Conservation (phyloP, 1,284 basidiomycete genomes). For the Dichomitus squalens region DNA sequence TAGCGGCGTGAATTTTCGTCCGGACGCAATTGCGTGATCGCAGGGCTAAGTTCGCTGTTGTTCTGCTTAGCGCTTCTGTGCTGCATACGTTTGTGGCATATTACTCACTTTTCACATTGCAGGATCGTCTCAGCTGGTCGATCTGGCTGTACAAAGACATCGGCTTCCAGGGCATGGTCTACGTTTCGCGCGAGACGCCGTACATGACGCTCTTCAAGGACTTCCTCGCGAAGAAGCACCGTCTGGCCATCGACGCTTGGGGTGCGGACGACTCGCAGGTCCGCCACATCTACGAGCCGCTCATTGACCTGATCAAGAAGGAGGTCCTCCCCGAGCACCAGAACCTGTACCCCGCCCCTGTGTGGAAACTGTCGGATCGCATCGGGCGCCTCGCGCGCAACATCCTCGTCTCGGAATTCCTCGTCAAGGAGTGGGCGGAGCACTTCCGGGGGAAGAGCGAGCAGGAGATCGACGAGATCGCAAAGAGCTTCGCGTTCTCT, state of each 20-base stretch:
- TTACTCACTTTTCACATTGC: neutral
- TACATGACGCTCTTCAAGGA: constrained; percentile 66
- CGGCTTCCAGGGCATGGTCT: constrained; percentile 84
- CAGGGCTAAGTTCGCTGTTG: no score
- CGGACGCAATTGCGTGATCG: no score
- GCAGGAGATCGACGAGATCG: constrained; percentile 61
- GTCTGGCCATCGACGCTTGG: constrained; percentile 67
- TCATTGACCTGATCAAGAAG: constrained; percentile 53
- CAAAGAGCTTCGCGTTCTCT: constrained; percentile 62
- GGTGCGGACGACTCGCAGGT: constrained; percentile 60
- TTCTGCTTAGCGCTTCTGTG: neutral
- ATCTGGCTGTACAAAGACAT: constrained; percentile 90
- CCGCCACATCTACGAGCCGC: constrained; percentile 58
- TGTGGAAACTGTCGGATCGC: constrained; percentile 48
- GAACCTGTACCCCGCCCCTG: constrained; percentile 51
- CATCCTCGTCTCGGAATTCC: constrained; percentile 65
- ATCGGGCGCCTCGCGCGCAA: constrained; percentile 59
- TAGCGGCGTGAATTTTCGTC: neutral
- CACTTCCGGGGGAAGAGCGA: constrained; percentile 57
- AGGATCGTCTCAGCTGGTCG: constrained; percentile 73
- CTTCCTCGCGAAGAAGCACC: constrained; percentile 67
- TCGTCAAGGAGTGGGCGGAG: constrained; percentile 67
- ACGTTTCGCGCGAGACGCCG: constrained; percentile 65
- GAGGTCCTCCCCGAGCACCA: constrained; percentile 45
- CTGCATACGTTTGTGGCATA: neutral